These are phyloP conservation scores for Entomortierella lignicola DNA, from an alignment of 192 early-diverging fungal species.

Conservation along the genomic window DNA sequence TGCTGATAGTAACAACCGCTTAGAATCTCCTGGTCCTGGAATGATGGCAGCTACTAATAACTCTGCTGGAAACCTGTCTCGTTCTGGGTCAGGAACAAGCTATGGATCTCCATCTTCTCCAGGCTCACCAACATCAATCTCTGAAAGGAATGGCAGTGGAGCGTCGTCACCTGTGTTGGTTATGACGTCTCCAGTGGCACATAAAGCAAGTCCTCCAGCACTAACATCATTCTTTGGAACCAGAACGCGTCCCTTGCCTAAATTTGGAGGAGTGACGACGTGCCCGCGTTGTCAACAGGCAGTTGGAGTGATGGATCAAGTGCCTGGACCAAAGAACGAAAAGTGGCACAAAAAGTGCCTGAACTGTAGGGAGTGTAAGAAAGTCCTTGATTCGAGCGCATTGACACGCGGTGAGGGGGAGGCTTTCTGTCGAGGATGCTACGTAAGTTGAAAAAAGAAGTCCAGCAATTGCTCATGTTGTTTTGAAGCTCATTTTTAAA, in stretches of 20 bases:
- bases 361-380: slow-evolving; percentile 59
- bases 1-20: background rate
- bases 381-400: slow-evolving; percentile 62
- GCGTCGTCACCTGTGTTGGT: slow-evolving; percentile 23
- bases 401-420: slow-evolving; percentile 48
- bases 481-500: background rate
- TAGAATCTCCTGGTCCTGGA: slow-evolving; percentile 33
- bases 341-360: slow-evolving; percentile 69
- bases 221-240: slow-evolving; percentile 51
- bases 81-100: slow-evolving; percentile 10
- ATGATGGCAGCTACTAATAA: slow-evolving; percentile 5
- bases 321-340: slow-evolving; percentile 58
- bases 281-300: slow-evolving; percentile 60
- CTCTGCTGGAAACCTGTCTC: background rate
- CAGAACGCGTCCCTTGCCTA: slow-evolving; percentile 53
- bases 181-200: slow-evolving; percentile 24
- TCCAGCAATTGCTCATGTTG: background rate
- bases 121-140: slow-evolving; percentile 17
- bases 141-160: background rate
- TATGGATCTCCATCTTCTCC: slow-evolving; percentile 30
- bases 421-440: slow-evolving; percentile 59
- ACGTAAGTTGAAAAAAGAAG: slow-evolving; percentile 62
- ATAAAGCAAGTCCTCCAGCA: slow-evolving; percentile 16
- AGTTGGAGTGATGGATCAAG: slow-evolving; percentile 63
- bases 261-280: slow-evolving; percentile 58